phyloP scores from a whole-genome alignment of 768 basidiomycete genomes.

The Podaxis sp. region DNA sequence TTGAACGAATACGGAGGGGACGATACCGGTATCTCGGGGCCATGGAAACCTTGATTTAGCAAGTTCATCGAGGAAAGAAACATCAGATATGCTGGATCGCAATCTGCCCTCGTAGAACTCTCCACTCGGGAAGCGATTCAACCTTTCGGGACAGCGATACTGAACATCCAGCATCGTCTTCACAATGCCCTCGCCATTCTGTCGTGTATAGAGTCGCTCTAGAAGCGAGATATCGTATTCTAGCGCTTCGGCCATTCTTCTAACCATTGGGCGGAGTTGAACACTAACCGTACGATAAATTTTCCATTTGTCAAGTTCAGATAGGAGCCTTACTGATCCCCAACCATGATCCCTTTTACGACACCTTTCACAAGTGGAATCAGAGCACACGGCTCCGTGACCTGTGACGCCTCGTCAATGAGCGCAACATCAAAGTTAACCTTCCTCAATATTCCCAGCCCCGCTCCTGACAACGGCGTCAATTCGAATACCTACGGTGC shows the following conservation, averaged over 20 bases:
- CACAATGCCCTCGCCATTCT: conserved; percentile 31
- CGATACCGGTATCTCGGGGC: conserved; percentile 41
- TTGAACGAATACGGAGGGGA: conserved; percentile 59
- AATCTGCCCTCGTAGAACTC: conserved; percentile 64
- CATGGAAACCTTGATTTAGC: conserved; percentile 52
- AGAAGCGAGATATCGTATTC: conserved; percentile 62
- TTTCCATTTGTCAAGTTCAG: not conserved
- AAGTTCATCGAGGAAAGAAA: conserved; percentile 37
- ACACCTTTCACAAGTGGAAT: conserved; percentile 70
- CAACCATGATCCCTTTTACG: conserved; percentile 57
- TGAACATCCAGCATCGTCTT: conserved; percentile 72
- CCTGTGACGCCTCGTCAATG: conserved; percentile 72
- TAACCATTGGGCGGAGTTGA: conserved; percentile 65
- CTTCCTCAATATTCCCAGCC: conserved; percentile 56
- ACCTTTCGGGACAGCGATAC: conserved; percentile 60
- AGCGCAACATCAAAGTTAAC: conserved; percentile 59
- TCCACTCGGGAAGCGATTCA: conserved; percentile 60
- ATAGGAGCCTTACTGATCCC: conserved; percentile 58
- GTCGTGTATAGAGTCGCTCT: conserved; percentile 54
- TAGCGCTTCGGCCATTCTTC: conserved; percentile 55
- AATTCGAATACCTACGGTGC: not conserved
- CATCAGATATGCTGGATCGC: conserved; percentile 41
- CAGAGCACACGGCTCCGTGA: conserved; percentile 64
- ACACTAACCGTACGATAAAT: conserved; percentile 40
- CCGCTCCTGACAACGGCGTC: conserved; percentile 38